These are phyloP conservation scores for Trichoderma aggressivum DNA, from an alignment of 2,329 filamentous ascomycete genomes.

Conservation along the genomic window DNA sequence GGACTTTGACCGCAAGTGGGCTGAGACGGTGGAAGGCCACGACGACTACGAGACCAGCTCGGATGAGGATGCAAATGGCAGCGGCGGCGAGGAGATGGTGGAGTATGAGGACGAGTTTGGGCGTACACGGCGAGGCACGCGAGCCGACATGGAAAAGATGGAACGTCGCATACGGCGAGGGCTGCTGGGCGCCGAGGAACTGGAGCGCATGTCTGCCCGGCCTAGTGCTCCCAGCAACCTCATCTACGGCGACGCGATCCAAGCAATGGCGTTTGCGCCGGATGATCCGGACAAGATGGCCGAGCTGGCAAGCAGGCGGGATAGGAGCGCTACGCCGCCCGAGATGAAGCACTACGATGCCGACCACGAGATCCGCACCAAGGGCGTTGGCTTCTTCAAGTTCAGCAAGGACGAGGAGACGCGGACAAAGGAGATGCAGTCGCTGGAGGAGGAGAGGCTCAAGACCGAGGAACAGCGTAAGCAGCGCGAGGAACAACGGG, in stretches of 20 bases:
- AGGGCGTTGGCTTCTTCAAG: slow-evolving; percentile 87
- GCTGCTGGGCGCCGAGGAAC: slow-evolving; percentile 54
- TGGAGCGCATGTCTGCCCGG: slow-evolving; percentile 66
- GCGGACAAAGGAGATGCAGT: slow-evolving; percentile 69
- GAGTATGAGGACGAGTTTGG: slow-evolving; percentile 94
- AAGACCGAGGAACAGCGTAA: slow-evolving; percentile 64
- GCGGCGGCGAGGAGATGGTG: slow-evolving; percentile 58
- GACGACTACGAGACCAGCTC: slow-evolving; percentile 56
- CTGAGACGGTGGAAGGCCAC: slow-evolving; percentile 58
- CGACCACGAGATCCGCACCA: slow-evolving; percentile 74
- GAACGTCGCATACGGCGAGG: slow-evolving; percentile 52
- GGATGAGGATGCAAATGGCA: slow-evolving; percentile 40
- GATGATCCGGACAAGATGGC: slow-evolving; percentile 73
- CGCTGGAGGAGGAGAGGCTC: slow-evolving; percentile 62
- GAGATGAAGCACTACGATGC: slow-evolving; percentile 83
- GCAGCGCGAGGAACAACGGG: slow-evolving; percentile 54
- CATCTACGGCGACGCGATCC: slow-evolving; percentile 83
- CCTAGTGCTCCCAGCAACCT: slow-evolving; percentile 65
- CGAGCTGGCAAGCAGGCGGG: slow-evolving; percentile 70
- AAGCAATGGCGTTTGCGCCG: slow-evolving; percentile 77
- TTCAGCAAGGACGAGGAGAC: slow-evolving; percentile 74
- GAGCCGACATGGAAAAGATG: slow-evolving; percentile 62
- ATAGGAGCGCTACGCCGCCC: slow-evolving; percentile 77
- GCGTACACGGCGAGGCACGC: slow-evolving; percentile 70
- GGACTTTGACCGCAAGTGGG: slow-evolving; percentile 97